These are phyloP conservation scores for Thymus quinquecostatus DNA, from an alignment of 257 asterid species.

Conservation along the genomic window DNA sequence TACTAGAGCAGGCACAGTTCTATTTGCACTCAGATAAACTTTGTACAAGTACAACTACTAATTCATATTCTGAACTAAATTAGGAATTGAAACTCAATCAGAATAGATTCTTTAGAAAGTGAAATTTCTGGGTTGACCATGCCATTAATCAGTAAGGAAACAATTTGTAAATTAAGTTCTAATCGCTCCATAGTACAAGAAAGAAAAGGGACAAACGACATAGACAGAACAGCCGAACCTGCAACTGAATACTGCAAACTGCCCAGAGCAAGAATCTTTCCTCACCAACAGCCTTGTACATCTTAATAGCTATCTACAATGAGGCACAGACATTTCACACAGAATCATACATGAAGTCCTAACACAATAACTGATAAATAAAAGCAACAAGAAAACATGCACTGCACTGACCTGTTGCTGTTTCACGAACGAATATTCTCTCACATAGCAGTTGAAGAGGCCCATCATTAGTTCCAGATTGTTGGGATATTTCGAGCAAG, in stretches of 20 bases:
- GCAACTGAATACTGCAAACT: constrained; percentile 96
- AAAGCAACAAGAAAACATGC: constrained; percentile 12
- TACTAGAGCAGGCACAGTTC: constrained; percentile 12
- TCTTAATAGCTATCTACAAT: constrained; percentile 83
- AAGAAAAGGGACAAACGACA: constrained; percentile 20
- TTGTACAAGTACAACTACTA: background rate
- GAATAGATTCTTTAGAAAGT: constrained; percentile 5
- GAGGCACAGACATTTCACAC: constrained; percentile 13
- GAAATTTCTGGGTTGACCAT: background rate
- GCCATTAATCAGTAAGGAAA: background rate
- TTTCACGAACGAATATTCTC: constrained; percentile 90
- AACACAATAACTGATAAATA: background rate
- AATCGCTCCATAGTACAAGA: background rate
- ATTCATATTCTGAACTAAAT: background rate
- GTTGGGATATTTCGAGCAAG: constrained; percentile 77
- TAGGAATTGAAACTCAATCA: background rate
- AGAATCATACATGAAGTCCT: background rate
- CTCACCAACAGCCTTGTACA: constrained; percentile 88
- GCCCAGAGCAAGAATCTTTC: constrained; percentile 98
- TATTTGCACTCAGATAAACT: background rate
- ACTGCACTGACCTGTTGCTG: constrained; percentile 87
- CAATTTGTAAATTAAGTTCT: background rate
- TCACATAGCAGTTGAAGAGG: constrained; percentile 88
- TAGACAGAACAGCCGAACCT: constrained; percentile 55
- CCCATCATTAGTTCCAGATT: constrained; percentile 92